Percentiles rank a stretch among this genome's conserved stretches.
These are phyloP conservation scores for Trypanosoma scelopori DNA, from an alignment of 208 protist genomes.

Conservation along the genomic window DNA sequence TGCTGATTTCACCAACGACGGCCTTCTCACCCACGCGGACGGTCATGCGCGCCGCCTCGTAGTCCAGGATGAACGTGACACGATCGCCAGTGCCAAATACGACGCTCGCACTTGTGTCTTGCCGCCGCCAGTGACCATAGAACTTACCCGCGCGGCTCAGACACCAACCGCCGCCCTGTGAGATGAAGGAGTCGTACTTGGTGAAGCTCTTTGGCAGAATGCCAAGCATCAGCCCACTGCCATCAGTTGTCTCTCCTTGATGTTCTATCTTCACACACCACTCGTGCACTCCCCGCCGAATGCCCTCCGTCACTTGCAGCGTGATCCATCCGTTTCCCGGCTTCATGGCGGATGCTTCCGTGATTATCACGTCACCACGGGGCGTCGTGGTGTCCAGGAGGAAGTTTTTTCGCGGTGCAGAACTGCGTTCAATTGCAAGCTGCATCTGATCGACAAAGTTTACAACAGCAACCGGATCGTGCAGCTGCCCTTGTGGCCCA, in stretches of 20 bases:
- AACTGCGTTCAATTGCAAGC: constrained; percentile 57
- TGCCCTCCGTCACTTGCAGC: constrained; percentile 87
- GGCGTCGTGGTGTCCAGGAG: constrained; percentile 87
- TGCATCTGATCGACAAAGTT: constrained; percentile 80
- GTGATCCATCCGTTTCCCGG: constrained; percentile 92
- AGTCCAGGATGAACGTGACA: constrained; percentile 88
- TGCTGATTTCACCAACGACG: constrained; percentile 86
- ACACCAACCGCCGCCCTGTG: constrained; percentile 91
- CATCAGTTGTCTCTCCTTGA: constrained; percentile 91
- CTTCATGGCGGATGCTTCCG: constrained; percentile 88
- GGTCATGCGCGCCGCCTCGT: constrained; percentile 81
- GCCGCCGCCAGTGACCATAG: constrained; percentile 91
- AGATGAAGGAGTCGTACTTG: constrained; percentile 94
- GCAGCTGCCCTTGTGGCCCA: constrained; percentile 63
- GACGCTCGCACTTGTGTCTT: constrained; percentile 55
- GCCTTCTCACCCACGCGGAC: constrained; percentile 83
- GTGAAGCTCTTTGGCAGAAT: constrained; percentile 87
- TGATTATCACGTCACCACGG: constrained; percentile 87
- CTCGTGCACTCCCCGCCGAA: constrained; percentile 86
- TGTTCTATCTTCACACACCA: constrained; percentile 91
- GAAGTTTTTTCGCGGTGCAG: constrained; percentile 80
- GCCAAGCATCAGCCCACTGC: constrained; percentile 92
- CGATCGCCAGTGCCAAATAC: constrained; percentile 87
- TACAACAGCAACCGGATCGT: constrained; percentile 59
- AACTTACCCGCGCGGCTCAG: constrained; percentile 92